Conservation (phyloP, 768 basidiomycete genomes). For the Lactarius quietus region DNA sequence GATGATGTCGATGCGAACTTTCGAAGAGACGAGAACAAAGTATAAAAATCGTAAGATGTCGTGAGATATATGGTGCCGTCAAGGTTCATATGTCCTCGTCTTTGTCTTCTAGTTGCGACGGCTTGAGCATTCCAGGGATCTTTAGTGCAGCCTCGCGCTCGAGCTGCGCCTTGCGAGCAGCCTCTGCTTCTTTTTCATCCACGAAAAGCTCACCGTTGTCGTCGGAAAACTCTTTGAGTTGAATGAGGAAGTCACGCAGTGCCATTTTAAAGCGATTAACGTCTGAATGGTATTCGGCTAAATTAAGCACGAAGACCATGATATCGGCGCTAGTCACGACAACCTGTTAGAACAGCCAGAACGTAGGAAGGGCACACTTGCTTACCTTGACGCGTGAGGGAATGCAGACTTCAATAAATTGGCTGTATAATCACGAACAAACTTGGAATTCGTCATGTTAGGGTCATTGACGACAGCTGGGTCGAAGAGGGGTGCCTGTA, state of each 20-base stretch:
- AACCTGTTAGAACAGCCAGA: conserved; percentile 17
- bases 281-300: conserved; percentile 73
- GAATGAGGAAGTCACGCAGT: conserved; percentile 95
- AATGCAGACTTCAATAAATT: conserved; percentile 86
- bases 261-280: conserved; percentile 90
- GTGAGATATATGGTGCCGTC: conserved; percentile 17
- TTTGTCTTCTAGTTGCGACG: conserved; percentile 90
- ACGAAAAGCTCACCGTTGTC: conserved; percentile 90
- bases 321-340: conserved; percentile 56
- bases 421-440: conserved; percentile 81
- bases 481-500: conserved; percentile 84
- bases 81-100: conserved; percentile 71
- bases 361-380: conserved; percentile 15
- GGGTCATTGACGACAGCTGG: conserved; percentile 66
- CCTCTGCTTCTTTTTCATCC: conserved; percentile 92
- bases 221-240: conserved; percentile 95
- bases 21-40: conserved; percentile 18
- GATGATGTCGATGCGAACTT: conserved; percentile 18
- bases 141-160: conserved; percentile 88
- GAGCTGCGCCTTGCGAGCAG: conserved; percentile 68
- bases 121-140: conserved; percentile 98
- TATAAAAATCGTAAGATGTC: conserved; percentile 20
- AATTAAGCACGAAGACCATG: conserved; percentile 58
- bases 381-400: conserved; percentile 85
- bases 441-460: conserved; percentile 70